phyloP scores from a whole-genome alignment of 1,284 basidiomycete species.

The Mycena citricolor region DNA sequence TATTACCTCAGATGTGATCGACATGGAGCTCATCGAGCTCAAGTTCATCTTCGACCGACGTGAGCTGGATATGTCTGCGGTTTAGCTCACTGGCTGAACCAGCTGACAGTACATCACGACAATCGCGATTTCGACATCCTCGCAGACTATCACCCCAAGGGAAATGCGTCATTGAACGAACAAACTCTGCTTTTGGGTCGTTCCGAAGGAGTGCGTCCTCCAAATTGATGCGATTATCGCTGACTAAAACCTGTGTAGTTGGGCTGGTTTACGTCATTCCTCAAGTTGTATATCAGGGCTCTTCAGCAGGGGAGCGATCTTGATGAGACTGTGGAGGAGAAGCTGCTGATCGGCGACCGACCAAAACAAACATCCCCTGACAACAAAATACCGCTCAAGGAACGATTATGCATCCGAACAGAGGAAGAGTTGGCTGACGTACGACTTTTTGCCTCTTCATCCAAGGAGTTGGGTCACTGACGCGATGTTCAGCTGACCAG shows the following conservation, averaged over 20 bases:
- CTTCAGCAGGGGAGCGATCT: constrained; percentile 77
- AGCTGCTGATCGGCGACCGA: constrained; percentile 73
- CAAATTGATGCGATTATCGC: constrained; percentile 10
- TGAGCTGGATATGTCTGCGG: constrained; percentile 36
- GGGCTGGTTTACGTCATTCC: constrained; percentile 69
- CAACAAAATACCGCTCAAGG: constrained; percentile 50
- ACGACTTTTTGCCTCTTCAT: neutral
- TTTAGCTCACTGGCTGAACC: constrained; percentile 3
- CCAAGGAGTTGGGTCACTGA: neutral
- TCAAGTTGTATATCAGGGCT: constrained; percentile 73
- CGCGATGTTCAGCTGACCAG: constrained; percentile 64
- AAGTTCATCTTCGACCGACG: constrained; percentile 81
- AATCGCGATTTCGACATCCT: constrained; percentile 81
- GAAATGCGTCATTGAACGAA: constrained; percentile 50
- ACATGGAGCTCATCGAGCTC: constrained; percentile 79
- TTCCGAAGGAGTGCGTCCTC: constrained; percentile 52
- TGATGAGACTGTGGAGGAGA: constrained; percentile 74
- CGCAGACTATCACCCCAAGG: constrained; percentile 72
- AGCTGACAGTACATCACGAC: constrained; percentile 62
- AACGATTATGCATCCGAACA: constrained; percentile 51
- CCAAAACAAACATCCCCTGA: constrained; percentile 63
- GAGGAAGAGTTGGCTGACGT: constrained; percentile 54
- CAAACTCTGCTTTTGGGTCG: constrained; percentile 68
- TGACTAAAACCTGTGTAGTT: constrained; percentile 37
- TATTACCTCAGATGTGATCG: constrained; percentile 64